Evolutionary conservation across 352 stramenopile species (phyloP).

Genomic region (Phytophthora multivora): DNA sequence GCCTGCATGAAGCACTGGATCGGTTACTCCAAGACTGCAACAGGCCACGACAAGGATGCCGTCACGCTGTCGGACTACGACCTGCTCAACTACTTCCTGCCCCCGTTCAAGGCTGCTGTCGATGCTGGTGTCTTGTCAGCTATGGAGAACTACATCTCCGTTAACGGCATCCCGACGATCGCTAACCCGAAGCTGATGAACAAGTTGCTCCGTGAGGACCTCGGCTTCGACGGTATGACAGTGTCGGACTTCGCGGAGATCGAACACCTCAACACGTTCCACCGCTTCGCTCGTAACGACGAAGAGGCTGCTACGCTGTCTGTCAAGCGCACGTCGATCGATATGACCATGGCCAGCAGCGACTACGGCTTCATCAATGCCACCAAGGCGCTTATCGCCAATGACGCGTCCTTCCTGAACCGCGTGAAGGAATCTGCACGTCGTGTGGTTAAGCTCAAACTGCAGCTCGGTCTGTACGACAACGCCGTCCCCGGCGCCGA

Average conservation of each 20-base stretch:
- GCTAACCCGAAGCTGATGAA: constrained; percentile 77
- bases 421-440: constrained; percentile 61
- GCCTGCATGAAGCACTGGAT: constrained; percentile 91
- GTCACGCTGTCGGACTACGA: constrained; percentile 72
- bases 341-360: constrained; percentile 90
- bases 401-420: constrained; percentile 34
- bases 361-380: constrained; percentile 58
- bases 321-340: constrained; percentile 78
- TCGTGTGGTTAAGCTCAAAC: constrained; percentile 76
- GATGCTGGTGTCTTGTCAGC: constrained; percentile 77
- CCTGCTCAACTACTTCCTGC: constrained; percentile 82
- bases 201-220: constrained; percentile 73
- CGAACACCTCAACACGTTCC: constrained; percentile 72
- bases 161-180: constrained; percentile 90
- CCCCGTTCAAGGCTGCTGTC: constrained; percentile 75
- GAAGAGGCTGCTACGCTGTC: constrained; percentile 62
- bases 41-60: constrained; percentile 77
- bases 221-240: constrained; percentile 84
- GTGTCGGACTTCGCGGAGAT: constrained; percentile 93
- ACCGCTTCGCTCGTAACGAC: constrained; percentile 48
- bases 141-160: constrained; percentile 94
- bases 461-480: constrained; percentile 68
- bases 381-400: constrained; percentile 51
- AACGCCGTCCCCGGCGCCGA: constrained; percentile 58
- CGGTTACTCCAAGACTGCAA: constrained; percentile 72